phyloP scores from a whole-genome alignment of 2,329 filamentous ascomycete genomes.

The Fusarium heterosporum region DNA sequence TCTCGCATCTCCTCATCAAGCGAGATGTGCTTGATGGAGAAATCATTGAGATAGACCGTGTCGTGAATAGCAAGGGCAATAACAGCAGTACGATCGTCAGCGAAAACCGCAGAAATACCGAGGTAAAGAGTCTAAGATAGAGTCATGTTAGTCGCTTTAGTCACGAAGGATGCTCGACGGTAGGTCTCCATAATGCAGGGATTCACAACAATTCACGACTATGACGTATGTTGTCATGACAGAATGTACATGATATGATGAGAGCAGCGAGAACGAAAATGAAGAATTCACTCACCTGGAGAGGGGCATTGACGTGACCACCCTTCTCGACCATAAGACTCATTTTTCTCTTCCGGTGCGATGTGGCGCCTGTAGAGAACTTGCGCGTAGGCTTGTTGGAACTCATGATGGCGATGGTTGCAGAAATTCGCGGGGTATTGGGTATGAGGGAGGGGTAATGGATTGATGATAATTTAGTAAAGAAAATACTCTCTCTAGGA shows the following conservation, averaged over 20 bases:
- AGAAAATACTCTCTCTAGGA: conserved; percentile 11
- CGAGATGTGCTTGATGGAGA: conserved; percentile 70
- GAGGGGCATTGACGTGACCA: conserved; percentile 58
- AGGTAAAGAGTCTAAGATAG: conserved; percentile 67
- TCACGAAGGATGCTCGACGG: neutral
- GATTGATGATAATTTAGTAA: conserved; percentile 6
- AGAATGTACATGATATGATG: neutral
- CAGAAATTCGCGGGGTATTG: conserved; percentile 25
- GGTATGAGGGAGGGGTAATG: conserved; percentile 24
- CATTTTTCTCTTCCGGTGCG: conserved; percentile 61
- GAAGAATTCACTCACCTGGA: conserved; percentile 56
- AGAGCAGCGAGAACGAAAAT: neutral
- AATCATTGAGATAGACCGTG: conserved; percentile 79
- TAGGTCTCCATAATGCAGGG: conserved; percentile 8
- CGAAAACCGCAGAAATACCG: conserved; percentile 69
- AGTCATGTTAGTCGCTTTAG: conserved; percentile 22
- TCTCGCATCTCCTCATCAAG: conserved; percentile 55
- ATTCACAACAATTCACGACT: neutral
- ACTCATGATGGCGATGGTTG: conserved; percentile 42
- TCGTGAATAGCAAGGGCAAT: conserved; percentile 79
- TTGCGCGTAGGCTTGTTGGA: conserved; percentile 50
- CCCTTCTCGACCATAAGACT: conserved; percentile 58
- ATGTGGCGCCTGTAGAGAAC: conserved; percentile 59
- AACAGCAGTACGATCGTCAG: conserved; percentile 63
- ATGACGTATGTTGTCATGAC: conserved; percentile 41